Evolutionary conservation across 1,139 yeast species (phyloP).

Genomic region (Yamadazyma blattariae): DNA sequence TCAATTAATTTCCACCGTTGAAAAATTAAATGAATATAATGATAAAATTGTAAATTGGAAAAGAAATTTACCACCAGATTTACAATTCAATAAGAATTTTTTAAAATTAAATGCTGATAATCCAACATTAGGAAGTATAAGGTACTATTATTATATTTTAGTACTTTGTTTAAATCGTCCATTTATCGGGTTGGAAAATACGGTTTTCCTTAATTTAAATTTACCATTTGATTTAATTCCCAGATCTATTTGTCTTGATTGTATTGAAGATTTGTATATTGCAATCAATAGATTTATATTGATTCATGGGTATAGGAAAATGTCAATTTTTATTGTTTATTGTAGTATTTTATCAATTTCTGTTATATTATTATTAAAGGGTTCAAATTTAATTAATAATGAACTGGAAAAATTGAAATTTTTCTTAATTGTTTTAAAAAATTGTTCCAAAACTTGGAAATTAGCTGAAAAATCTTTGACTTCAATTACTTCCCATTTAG

Average conservation of each 20-base stretch:
- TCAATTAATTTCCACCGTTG: conserved; percentile 26
- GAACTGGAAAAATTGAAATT: conserved; percentile 25
- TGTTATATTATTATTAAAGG: conserved; percentile 36
- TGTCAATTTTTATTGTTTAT: conserved; percentile 47
- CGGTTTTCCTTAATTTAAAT: conserved; percentile 8
- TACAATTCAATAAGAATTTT: conserved; percentile 48
- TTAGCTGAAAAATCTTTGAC: conserved; percentile 46
- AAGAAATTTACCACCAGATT: conserved; percentile 42
- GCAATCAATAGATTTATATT: conserved; percentile 35
- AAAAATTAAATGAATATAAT: conserved; percentile 41
- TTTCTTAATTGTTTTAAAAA: conserved; percentile 37
- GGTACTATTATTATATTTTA: conserved; percentile 59
- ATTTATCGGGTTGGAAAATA: conserved; percentile 32
- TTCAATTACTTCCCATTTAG: conserved; percentile 35
- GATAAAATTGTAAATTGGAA: conserved; percentile 52
- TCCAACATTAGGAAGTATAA: conserved; percentile 48
- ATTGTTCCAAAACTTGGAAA: conserved; percentile 47
- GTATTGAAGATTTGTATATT: conserved; percentile 41
- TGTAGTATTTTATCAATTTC: conserved; percentile 48
- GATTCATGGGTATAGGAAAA: conserved; percentile 41
- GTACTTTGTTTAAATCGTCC: conserved; percentile 59
- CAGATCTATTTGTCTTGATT: conserved; percentile 34
- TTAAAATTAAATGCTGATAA: conserved; percentile 45
- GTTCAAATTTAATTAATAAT: conserved; percentile 25
- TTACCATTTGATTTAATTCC: conserved; percentile 19